Evolutionary conservation across 2,329 filamentous ascomycete genomes (phyloP), one percentile per base, ranked within the genome.

Genomic region (Tolypocladium guangdongense): DNA sequence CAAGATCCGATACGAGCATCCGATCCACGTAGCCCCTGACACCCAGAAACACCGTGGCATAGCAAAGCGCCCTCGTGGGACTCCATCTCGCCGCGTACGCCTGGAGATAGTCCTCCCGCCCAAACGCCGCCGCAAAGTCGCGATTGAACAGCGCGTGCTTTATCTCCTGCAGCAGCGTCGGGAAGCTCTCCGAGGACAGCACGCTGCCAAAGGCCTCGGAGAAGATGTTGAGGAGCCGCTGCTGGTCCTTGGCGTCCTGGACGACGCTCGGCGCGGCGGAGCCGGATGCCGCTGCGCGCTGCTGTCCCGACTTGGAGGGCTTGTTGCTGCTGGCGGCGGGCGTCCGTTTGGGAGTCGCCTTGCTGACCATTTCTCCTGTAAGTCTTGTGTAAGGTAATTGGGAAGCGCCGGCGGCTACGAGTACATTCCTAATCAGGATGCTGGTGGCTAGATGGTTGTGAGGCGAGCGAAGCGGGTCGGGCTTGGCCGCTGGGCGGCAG

Each of bases 31-130:
- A 59, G 1, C 58, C 55, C 11, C 58, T 55, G 14, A 81, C 63
- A 8, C 62, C 63, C 49, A 68, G 55, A 38, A 86, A 67, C n/a
- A 84, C 69, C 3, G 71, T 64, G n/a, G 82, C 75, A 70, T 97
- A 97, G 57, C 86, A 89, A 51, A 97, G 72, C 0, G 90, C 87
- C 52, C 93, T 78, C 51, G 87, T 87, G 2, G 92, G 88, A 68
- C 90, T 96, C 91, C 92, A 99, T 61, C 93, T 76, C 52, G 89
- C 81, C 10, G 90, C 89, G 73, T 99, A 99, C 11, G 87, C 88
- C 56, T 87, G 82, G 20, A 96, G 77, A 61, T 86, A 80, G 46
- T 86, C 82, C 53, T 82, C 77, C 47, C 76, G 77, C 0, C 83
- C 83, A 71, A 97, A 99, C 0, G 92, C 92, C 18, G 75, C 72